These are phyloP conservation scores for Sordaria brevicollis DNA, from an alignment of 495 filamentous ascomycete species.

Conservation along the genomic window DNA sequence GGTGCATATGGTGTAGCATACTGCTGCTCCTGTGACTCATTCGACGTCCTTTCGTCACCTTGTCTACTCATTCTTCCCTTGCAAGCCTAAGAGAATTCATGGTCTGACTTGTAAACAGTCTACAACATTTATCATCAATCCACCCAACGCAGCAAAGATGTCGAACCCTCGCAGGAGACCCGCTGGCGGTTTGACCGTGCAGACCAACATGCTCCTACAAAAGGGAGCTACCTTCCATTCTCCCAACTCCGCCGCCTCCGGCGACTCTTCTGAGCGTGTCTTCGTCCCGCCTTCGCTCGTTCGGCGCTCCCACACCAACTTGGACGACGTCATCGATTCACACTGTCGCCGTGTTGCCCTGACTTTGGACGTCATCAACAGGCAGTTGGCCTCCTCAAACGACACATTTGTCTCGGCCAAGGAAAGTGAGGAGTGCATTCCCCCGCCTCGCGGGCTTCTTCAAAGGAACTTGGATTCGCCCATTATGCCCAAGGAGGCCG, in stretches of 20 bases:
- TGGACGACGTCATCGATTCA: conserved; percentile 50
- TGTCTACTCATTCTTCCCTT: conserved; percentile 11
- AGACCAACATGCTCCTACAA: conserved; percentile 44
- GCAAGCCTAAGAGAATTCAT: conserved; percentile 18
- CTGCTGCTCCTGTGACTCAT: conserved; percentile 20
- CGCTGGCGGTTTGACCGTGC: conserved; percentile 34
- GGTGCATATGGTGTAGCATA: conserved; percentile 13
- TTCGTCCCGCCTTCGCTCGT: conserved; percentile 43
- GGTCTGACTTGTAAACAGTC: conserved; percentile 13
- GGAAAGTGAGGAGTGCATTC: conserved; percentile 32
- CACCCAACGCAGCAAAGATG: conserved; percentile 31
- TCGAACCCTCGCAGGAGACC: conserved; percentile 42
- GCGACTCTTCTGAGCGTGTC: conserved; percentile 25
- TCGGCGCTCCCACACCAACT: conserved; percentile 50
- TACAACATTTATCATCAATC: conserved; percentile 18
- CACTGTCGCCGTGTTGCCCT: conserved; percentile 44
- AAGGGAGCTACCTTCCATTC: conserved; percentile 58
- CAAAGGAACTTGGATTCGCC: conserved; percentile 33
- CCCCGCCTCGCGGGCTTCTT: conserved; percentile 41
- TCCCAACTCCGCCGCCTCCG: conserved; percentile 32
- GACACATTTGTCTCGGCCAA: conserved; percentile 22
- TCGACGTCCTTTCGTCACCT: conserved; percentile 4
- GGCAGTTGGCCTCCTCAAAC: conserved; percentile 25
- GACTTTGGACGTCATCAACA: conserved; percentile 39
- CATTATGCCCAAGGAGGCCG: conserved; percentile 28